Percentiles rank a stretch among this genome's conserved stretches.
These are phyloP conservation scores for Buxus sempervirens DNA, from an alignment of 164 flowering plant species.

Conservation along the genomic window DNA sequence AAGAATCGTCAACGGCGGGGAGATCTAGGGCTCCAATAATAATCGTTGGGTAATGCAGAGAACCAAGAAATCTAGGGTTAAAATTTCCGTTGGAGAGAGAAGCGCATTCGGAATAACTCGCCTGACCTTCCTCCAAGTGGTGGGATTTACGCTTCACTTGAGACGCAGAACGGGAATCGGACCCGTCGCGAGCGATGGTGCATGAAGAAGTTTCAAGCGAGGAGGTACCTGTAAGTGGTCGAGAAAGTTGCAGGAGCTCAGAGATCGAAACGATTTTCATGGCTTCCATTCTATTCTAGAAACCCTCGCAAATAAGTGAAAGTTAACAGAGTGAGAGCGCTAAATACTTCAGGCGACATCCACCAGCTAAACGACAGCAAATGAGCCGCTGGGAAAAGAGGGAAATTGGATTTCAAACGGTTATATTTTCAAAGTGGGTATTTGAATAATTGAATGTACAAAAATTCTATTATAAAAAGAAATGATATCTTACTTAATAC, in stretches of 20 bases:
- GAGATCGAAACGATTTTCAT: constrained; percentile 35
- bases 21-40: constrained; percentile 60
- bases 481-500: no score
- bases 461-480: no score
- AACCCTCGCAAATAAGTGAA: no score
- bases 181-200: background rate
- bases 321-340: no score
- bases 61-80: constrained; percentile 31
- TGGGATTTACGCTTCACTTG: background rate
- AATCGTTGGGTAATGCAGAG: constrained; percentile 41
- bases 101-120: background rate
- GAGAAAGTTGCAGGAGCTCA: constrained; percentile 50
- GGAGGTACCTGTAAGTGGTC: constrained; percentile 52
- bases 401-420: no score
- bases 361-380: no score
- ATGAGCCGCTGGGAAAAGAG: no score
- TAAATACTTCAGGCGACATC: no score
- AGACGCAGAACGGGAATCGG: constrained; percentile 5
- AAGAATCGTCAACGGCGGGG: constrained; percentile 17
- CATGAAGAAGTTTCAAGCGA: constrained; percentile 25
- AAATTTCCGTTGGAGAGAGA: constrained; percentile 16
- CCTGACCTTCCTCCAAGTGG: background rate
- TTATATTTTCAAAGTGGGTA: no score
- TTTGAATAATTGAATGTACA: no score
- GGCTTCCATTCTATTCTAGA: constrained; percentile 13